These are phyloP conservation scores for Aspergillus affinis DNA, from an alignment of 495 filamentous ascomycete species.

Conservation along the genomic window DNA sequence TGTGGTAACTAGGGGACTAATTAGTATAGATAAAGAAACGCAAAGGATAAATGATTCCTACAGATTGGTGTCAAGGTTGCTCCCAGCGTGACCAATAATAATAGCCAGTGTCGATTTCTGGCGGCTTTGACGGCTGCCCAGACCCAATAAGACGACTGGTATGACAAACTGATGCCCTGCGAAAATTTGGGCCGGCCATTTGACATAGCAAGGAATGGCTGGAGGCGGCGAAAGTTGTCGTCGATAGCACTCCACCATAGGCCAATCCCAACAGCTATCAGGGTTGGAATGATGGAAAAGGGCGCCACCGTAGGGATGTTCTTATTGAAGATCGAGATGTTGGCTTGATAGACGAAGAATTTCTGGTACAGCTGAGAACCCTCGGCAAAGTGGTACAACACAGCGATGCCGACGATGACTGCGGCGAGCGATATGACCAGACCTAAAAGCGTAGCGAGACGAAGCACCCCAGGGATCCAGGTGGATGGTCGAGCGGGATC, in stretches of 20 bases:
- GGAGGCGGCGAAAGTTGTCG: conserved; percentile 30
- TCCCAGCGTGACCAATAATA: conserved; percentile 30
- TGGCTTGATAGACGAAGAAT: conserved; percentile 32
- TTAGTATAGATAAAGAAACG: neutral
- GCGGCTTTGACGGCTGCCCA: conserved; percentile 30
- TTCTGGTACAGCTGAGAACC: conserved; percentile 28
- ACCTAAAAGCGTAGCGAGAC: conserved; percentile 19
- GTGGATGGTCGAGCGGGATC: neutral
- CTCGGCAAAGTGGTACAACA: conserved; percentile 27
- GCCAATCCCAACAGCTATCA: conserved; percentile 28
- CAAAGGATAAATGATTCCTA: conserved; percentile 20
- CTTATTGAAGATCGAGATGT: conserved; percentile 24
- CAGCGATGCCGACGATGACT: conserved; percentile 24
- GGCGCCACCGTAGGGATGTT: conserved; percentile 30
- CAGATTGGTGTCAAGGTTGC: conserved; percentile 31
- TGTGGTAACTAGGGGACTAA: conserved; percentile 29
- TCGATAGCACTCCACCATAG: conserved; percentile 43
- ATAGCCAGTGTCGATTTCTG: conserved; percentile 32
- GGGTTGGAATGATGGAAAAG: conserved; percentile 33
- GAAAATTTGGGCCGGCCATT: conserved; percentile 12
- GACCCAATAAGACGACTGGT: conserved; percentile 30
- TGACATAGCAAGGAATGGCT: conserved; percentile 35
- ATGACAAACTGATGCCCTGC: conserved; percentile 27
- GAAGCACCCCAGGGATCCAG: conserved; percentile 25
- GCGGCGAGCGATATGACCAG: conserved; percentile 16